Evolutionary conservation across 2,329 filamentous ascomycete genomes (phyloP).

Genomic region (Microcyclospora tardicrescens): DNA sequence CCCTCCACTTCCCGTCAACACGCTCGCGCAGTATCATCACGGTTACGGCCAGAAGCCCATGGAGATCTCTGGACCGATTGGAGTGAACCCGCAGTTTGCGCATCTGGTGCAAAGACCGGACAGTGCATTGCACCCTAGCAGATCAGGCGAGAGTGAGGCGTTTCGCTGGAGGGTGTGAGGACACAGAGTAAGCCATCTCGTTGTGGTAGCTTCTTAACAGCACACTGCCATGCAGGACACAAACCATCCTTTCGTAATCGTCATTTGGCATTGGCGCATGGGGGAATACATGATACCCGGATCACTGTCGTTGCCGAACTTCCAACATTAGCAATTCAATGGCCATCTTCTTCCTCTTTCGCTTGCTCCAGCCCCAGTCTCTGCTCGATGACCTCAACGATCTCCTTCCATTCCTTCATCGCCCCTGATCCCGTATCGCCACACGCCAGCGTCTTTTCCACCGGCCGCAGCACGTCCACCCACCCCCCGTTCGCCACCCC

Average conservation of each 20-base stretch:
- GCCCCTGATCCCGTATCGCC: conserved; percentile 71
- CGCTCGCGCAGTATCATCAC: background rate
- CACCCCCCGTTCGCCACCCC: conserved; percentile 35
- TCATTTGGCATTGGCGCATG: conserved; percentile 2
- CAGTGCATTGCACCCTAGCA: conserved; percentile 41
- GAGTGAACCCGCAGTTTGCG: conserved; percentile 39
- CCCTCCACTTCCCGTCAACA: conserved; percentile 34
- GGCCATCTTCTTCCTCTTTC: conserved; percentile 1
- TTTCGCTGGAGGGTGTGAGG: conserved; percentile 16
- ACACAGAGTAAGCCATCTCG: too few relatives aligned
- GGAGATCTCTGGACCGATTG: conserved; percentile 43
- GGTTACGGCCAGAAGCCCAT: conserved; percentile 9
- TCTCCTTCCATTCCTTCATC: conserved; percentile 69
- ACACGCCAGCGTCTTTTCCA: conserved; percentile 69
- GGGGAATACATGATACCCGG: conserved; percentile 7
- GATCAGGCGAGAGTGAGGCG: conserved; percentile 20
- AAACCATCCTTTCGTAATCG: background rate
- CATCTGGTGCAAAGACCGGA: conserved; percentile 42
- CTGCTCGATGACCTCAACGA: conserved; percentile 53
- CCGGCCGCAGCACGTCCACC: conserved; percentile 61
- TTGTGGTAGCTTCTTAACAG: too few relatives aligned
- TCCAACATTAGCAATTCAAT: background rate
- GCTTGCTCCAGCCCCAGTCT: conserved; percentile 11
- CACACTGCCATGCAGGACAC: too few relatives aligned
- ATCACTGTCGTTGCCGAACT: too few relatives aligned